Evolutionary conservation across 2,329 filamentous ascomycete genomes (phyloP).

Genomic region (Sporothrix pseudoabietina): DNA sequence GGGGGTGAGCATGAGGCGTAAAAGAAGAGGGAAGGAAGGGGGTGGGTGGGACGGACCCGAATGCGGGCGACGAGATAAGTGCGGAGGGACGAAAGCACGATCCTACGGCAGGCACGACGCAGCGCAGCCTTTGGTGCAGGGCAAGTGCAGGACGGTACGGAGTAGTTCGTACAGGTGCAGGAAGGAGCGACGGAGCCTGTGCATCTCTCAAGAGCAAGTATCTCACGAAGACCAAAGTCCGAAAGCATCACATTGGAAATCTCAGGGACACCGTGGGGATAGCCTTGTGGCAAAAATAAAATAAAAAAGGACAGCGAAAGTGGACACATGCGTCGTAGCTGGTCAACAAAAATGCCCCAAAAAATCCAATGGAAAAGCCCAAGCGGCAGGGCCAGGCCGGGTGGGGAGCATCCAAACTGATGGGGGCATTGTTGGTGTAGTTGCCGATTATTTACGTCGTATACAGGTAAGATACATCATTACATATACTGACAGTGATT

Average conservation of each 20-base stretch:
- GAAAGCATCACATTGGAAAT: neutral
- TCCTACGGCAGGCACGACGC: conserved; percentile 22
- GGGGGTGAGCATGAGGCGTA: conserved; percentile 10
- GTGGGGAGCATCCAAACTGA: conserved; percentile 1
- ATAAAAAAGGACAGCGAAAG: neutral
- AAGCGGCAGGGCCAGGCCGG: neutral
- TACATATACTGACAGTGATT: neutral
- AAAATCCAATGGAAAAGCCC: neutral
- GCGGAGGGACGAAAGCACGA: conserved; percentile 9
- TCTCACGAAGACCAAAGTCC: neutral
- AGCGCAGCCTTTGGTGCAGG: neutral
- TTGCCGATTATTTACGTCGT: neutral
- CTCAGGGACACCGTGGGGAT: neutral
- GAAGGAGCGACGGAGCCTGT: conserved; percentile 3
- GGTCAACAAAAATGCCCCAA: neutral
- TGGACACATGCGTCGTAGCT: neutral
- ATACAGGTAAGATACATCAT: neutral
- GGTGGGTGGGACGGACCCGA: conserved; percentile 17
- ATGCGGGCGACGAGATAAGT: conserved; percentile 18
- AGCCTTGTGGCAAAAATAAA: neutral
- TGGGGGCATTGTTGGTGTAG: conserved; percentile 19
- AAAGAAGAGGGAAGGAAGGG: conserved; percentile 17
- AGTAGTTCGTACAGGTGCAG: neutral
- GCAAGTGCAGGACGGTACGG: neutral
- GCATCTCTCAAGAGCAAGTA: neutral